These are phyloP conservation scores for Zygotorulaspora chibaensis DNA, from an alignment of 805 yeast species.

Conservation along the genomic window DNA sequence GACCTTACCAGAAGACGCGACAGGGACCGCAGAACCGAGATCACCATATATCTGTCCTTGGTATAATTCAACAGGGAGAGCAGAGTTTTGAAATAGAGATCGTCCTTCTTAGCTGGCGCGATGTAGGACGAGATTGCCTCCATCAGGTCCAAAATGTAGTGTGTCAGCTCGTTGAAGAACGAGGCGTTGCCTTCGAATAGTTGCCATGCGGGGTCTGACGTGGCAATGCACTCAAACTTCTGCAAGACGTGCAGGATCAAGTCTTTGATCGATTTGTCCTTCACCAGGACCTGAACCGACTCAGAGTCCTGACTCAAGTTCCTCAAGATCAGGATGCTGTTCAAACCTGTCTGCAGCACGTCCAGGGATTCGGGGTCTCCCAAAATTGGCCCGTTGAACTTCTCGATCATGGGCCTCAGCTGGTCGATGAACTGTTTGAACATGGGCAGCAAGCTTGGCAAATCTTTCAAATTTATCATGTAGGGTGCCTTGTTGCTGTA, in stretches of 20 bases:
- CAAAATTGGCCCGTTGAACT: constrained; percentile 24
- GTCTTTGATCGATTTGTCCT: constrained; percentile 44
- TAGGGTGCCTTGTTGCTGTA: constrained; percentile 46
- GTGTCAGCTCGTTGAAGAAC: constrained; percentile 52
- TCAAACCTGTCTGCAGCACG: constrained; percentile 32
- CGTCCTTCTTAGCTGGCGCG: constrained; percentile 68
- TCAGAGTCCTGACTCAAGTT: constrained; percentile 80
- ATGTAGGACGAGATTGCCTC: constrained; percentile 82
- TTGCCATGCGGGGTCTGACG: constrained; percentile 24
- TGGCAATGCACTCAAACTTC: constrained; percentile 23
- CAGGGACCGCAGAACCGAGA: constrained; percentile 68
- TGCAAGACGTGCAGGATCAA: constrained; percentile 38
- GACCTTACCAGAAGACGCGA: constrained; percentile 73
- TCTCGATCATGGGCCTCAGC: constrained; percentile 23
- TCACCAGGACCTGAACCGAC: constrained; percentile 73
- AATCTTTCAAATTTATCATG: constrained; percentile 43
- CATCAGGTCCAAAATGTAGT: constrained; percentile 69
- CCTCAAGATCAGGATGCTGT: constrained; percentile 56
- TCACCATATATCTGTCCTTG: constrained; percentile 64
- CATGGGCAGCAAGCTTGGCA: constrained; percentile 37
- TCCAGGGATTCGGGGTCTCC: constrained; percentile 14
- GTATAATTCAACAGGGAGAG: constrained; percentile 46
- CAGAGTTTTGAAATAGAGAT: constrained; percentile 53
- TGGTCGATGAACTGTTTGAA: constrained; percentile 34
- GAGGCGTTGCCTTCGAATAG: constrained; percentile 33